Evolutionary conservation across 192 early-diverging fungal species (phyloP).

Genomic region (Coemansia sp.): DNA sequence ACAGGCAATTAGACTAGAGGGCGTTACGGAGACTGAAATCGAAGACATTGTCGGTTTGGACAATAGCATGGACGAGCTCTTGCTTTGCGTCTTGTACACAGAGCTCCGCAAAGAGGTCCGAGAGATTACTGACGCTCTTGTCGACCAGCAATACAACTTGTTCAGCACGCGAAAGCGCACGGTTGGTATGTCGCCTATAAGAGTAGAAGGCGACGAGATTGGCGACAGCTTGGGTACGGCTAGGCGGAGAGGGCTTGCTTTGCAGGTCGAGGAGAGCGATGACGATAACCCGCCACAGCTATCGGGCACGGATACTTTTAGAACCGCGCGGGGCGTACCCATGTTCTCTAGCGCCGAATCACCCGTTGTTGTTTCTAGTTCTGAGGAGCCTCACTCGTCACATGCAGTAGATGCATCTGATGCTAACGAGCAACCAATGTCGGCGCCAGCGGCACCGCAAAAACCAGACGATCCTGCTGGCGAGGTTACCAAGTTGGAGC

Average conservation of each 20-base stretch:
- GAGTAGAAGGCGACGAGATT: background rate
- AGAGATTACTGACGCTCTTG: slow-evolving; percentile 27
- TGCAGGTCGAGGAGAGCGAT: background rate
- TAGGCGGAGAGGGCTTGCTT: background rate
- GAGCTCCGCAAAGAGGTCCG: slow-evolving; percentile 43
- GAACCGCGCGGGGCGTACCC: slow-evolving; percentile 31
- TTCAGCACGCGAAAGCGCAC: slow-evolving; percentile 15
- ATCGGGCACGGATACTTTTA: slow-evolving; percentile 29
- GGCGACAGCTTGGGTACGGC: slow-evolving; percentile 1
- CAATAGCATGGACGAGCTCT: slow-evolving; percentile 37
- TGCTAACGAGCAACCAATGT: background rate
- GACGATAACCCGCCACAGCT: slow-evolving; percentile 14
- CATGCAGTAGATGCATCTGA: background rate
- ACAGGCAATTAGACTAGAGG: slow-evolving; percentile 38
- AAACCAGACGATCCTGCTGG: background rate
- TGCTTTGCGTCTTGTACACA: slow-evolving; percentile 35
- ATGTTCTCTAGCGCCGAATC: slow-evolving; percentile 4
- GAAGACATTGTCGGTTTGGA: slow-evolving; percentile 17
- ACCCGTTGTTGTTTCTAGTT: background rate
- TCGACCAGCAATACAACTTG: slow-evolving; percentile 22
- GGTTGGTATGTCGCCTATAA: background rate
- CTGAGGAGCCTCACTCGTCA: background rate
- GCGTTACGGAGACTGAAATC: slow-evolving; percentile 36
- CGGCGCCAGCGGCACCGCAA: background rate
- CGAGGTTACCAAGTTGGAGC: slow-evolving; percentile 13